Conservation (phyloP, 352 stramenopile genomes). For the Phytophthora tubulina region DNA sequence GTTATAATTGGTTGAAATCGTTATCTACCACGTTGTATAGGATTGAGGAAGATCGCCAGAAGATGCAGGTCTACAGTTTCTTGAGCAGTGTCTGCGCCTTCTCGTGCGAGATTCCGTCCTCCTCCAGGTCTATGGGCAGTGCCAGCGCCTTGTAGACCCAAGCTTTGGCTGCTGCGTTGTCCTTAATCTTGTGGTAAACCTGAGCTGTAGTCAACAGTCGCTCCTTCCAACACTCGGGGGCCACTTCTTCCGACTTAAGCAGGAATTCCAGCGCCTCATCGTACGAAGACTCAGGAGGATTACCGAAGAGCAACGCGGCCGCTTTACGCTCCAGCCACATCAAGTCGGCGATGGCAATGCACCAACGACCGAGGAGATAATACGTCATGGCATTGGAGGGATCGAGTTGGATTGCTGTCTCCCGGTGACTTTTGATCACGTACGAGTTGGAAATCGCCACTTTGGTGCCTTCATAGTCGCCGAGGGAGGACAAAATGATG, state of each 20-base stretch:
- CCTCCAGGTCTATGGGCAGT: background rate
- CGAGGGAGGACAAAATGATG: constrained; percentile 84
- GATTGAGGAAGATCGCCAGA: constrained; percentile 32
- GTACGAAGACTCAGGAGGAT: constrained; percentile 81
- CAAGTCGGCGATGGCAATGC: constrained; percentile 82
- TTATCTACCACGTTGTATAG: background rate
- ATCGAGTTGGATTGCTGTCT: constrained; percentile 77
- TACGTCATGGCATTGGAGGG: constrained; percentile 73
- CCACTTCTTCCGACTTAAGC: constrained; percentile 75
- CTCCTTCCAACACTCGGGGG: constrained; percentile 82
- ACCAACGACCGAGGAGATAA: constrained; percentile 85
- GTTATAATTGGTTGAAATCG: constrained; percentile 1
- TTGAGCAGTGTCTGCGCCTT: background rate
- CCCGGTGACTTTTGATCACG: constrained; percentile 80
- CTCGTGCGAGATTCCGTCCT: background rate
- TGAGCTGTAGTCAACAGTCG: constrained; percentile 81
- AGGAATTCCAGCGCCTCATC: constrained; percentile 80
- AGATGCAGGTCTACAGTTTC: constrained; percentile 4
- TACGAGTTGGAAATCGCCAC: constrained; percentile 83
- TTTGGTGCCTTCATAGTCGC: constrained; percentile 89
- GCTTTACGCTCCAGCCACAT: constrained; percentile 88
- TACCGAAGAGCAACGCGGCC: constrained; percentile 80
- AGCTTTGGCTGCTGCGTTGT: constrained; percentile 64
- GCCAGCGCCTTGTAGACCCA: constrained; percentile 47
- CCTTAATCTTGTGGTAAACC: constrained; percentile 82